Evolutionary conservation across 208 protist species (phyloP).

Genomic region (Acanthamoeba castellanii): DNA sequence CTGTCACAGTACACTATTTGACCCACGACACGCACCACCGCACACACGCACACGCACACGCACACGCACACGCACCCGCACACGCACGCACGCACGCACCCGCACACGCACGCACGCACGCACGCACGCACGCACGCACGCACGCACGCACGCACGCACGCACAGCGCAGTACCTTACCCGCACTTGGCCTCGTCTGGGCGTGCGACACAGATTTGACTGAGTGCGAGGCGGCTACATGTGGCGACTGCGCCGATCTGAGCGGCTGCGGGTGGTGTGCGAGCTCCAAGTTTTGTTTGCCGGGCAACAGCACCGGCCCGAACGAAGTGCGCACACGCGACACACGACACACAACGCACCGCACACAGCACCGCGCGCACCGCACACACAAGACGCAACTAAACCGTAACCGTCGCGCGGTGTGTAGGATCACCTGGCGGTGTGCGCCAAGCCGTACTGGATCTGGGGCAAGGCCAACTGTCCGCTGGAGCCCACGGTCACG

Average conservation of each 20-base stretch:
- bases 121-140: background rate
- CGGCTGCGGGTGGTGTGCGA: slow-evolving; percentile 10
- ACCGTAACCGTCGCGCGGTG: background rate
- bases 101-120: background rate
- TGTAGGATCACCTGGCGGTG: background rate
- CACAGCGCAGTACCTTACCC: background rate
- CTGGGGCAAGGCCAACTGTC: background rate
- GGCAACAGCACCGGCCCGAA: background rate
- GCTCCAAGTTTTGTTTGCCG: background rate
- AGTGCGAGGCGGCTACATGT: background rate
- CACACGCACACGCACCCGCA: background rate
- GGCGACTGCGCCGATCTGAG: background rate
- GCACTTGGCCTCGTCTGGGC: background rate
- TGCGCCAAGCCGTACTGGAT: slow-evolving; percentile 12
- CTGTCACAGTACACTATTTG: slow-evolving; percentile 15
- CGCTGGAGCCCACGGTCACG: background rate
- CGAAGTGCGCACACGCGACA: background rate
- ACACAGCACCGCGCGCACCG: no score
- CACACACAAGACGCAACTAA: no score
- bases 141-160: background rate
- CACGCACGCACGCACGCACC: no score
- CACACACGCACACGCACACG: background rate
- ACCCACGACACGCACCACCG: background rate
- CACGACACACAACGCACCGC: background rate
- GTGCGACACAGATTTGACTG: background rate